These are phyloP conservation scores for Aaosphaeria pasadenensis DNA, from an alignment of 2,329 filamentous ascomycete genomes.

Conservation along the genomic window DNA sequence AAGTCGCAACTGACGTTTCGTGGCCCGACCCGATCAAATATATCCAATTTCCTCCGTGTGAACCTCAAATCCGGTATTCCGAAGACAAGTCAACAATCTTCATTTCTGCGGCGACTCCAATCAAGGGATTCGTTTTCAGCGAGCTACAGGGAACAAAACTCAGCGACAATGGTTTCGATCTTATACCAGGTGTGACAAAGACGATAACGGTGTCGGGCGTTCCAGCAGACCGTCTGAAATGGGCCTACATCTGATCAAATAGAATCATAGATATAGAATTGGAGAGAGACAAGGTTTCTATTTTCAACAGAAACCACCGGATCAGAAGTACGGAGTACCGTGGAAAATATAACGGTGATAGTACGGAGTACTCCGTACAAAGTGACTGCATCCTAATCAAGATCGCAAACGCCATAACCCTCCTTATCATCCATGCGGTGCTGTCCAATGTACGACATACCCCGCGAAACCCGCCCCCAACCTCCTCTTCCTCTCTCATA, in stretches of 20 bases:
- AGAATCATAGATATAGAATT: no score
- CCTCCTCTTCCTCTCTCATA: no score
- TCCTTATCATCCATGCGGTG: no score
- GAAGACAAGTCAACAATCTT: conserved; percentile 4
- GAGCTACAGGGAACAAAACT: conserved; percentile 16
- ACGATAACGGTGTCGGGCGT: conserved; percentile 10
- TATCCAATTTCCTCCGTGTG: conserved; percentile 12
- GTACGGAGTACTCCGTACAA: no score
- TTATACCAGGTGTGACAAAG: conserved; percentile 17
- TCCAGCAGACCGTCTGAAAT: background rate
- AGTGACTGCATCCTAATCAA: no score
- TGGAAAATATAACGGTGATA: no score
- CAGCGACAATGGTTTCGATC: conserved; percentile 27
- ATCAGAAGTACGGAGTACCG: no score
- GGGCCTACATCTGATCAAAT: background rate
- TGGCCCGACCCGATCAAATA: conserved; percentile 24
- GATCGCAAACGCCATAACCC: no score
- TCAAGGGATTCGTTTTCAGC: conserved; percentile 18
- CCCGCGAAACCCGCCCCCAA: no score
- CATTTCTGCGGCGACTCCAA: conserved; percentile 11
- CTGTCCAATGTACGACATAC: no score
- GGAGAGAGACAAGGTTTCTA: no score
- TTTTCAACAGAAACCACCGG: no score
- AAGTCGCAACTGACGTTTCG: conserved; percentile 11
- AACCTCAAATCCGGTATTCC: conserved; percentile 6